These are phyloP conservation scores for Globisporangium barbulae DNA, from an alignment of 352 stramenopile genomes.

Conservation along the genomic window DNA sequence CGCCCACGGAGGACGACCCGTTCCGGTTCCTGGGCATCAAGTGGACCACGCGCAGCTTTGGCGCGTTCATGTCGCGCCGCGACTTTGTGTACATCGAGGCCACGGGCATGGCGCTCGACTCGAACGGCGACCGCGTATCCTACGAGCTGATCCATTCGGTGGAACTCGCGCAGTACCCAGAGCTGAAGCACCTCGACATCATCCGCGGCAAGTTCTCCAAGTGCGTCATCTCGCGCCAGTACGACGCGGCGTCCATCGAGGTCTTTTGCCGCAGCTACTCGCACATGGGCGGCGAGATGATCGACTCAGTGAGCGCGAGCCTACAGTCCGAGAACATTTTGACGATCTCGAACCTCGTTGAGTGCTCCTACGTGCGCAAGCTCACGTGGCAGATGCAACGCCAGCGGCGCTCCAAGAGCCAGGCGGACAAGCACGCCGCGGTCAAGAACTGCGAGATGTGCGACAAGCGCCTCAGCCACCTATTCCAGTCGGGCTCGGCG, in stretches of 20 bases:
- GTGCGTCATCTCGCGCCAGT: constrained; percentile 49
- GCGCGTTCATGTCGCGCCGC: constrained; percentile 34
- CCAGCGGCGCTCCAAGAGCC: constrained; percentile 15
- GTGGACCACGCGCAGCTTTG: constrained; percentile 31
- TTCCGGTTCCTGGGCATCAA: constrained; percentile 55
- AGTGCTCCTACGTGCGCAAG: constrained; percentile 55
- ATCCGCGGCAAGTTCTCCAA: constrained; percentile 44
- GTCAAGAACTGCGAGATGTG: constrained; percentile 26
- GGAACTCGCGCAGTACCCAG: constrained; percentile 13
- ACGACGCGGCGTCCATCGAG: constrained; percentile 33
- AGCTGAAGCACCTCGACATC: constrained; percentile 26
- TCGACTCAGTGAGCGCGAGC: constrained; percentile 25
- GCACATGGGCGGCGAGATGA: constrained; percentile 37
- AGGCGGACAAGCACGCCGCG: constrained; percentile 9
- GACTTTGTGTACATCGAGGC: constrained; percentile 28
- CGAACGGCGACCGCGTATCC: constrained; percentile 15
- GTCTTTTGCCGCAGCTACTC: constrained; percentile 44
- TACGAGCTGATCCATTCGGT: constrained; percentile 19
- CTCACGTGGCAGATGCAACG: constrained; percentile 33
- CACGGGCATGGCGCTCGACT: constrained; percentile 18
- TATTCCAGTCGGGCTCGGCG: constrained; percentile 27
- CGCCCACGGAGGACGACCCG: constrained; percentile 38
- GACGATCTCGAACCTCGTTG: constrained; percentile 28
- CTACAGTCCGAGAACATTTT: constrained; percentile 24
- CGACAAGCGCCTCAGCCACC: constrained; percentile 29